A percentile compares a stretch with the other conserved stretches of the same genome.
Evolutionary conservation across 176 grass and related monocot genomes (phyloP).

Genomic region (Bromus sterilis): DNA sequence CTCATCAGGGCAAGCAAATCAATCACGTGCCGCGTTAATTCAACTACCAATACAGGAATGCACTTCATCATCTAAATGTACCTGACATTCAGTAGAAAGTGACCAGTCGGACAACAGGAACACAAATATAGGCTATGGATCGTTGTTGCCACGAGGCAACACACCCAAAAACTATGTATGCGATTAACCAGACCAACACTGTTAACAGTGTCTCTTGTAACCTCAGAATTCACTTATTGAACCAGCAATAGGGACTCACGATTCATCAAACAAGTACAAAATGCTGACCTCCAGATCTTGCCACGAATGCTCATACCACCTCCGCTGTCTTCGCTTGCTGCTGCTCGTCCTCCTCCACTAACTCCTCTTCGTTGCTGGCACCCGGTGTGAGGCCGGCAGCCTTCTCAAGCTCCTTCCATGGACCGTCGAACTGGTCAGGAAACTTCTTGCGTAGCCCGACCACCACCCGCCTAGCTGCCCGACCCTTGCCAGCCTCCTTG

Average conservation of each 20-base stretch:
- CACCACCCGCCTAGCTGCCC: constrained; percentile 36
- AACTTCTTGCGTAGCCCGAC: constrained; percentile 41
- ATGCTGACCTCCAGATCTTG: neutral
- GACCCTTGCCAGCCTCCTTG: constrained; percentile 28
- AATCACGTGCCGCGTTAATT: neutral
- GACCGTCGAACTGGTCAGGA: constrained; percentile 28
- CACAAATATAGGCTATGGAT: neutral
- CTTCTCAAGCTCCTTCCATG: constrained; percentile 36
- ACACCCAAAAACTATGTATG: neutral
- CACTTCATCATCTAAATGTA: neutral
- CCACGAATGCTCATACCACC: neutral
- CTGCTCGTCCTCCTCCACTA: neutral
- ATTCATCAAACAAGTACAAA: neutral
- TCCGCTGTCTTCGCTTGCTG: neutral
- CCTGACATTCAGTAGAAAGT: neutral
- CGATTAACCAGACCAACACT: neutral
- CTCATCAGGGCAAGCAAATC: neutral
- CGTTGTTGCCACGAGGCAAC: neutral
- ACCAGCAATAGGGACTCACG: neutral
- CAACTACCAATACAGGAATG: neutral
- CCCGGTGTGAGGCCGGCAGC: neutral
- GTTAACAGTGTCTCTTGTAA: neutral
- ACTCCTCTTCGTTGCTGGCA: neutral
- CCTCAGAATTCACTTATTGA: neutral
- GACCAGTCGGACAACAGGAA: neutral